Base-by-base conservation (phyloP, 495 filamentous ascomycete genomes). In the Physcia stellaris region DNA sequence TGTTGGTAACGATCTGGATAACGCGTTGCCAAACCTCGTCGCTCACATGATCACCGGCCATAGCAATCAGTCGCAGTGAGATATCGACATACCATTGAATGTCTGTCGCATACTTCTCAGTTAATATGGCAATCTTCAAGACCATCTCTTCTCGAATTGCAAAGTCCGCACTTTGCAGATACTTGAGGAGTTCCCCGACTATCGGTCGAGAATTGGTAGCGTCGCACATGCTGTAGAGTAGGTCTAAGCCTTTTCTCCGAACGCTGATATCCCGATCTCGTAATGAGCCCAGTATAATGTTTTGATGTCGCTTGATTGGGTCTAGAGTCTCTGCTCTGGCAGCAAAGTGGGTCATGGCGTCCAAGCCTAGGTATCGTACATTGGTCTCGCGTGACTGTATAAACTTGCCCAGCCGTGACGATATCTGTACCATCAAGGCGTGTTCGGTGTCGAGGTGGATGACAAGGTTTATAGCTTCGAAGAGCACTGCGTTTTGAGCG, bases 201-300 rank as follows among this genome's bases (percentile, higher is more conserved):
- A 99, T 94, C 3, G 82, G 77, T 40, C 79, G 80, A 4, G 92
- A 83, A 58, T 96, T 99, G 2, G 78, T 78, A 24, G 79, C 72
- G 55, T 99, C 92, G 57, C 92, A 99, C 92, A 99, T 99, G 73
- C 92, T 96, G 70, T 99, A 99, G 17, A 99, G 70, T 39, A 99
- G 62, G 59, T 99, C 92, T 30, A 99, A 69, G 17, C 86, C 92
- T 56, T 99, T 95, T 38, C 92, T 76, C 34, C 92, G 75, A 6
- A 99, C 92, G 53, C 86, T 95, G 50, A 99, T 99, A 59, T 99
- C 92, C 24, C 92, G 67, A 58, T 99, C 92, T 51, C 88, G 79
- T 5, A 99, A 73, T 1, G 90, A 93, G 12, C 83, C 84, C 24
- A 96, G 71, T 42, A 99, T 99, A 37, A 94, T 86, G 43, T 79